Evolutionary conservation across 2,329 filamentous ascomycete species (phyloP).

Genomic region (Monosporascus sp.): DNA sequence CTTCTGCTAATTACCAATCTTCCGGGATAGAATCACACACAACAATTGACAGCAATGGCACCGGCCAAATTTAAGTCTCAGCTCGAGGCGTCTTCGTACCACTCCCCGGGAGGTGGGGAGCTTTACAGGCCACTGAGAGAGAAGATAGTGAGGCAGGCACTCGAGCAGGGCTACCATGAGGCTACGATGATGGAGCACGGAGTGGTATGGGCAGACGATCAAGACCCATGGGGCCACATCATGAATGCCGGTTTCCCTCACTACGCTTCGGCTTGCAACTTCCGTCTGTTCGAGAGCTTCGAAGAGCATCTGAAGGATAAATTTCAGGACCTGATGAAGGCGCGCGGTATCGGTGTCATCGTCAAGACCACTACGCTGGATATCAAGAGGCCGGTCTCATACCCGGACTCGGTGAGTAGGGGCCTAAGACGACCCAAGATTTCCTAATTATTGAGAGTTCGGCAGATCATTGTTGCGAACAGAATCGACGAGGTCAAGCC

Average conservation of each 20-base stretch:
- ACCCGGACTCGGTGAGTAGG: conserved; percentile 9
- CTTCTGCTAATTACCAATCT: too few relatives aligned
- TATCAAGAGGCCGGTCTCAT: conserved; percentile 9
- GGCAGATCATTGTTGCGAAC: conserved; percentile 11
- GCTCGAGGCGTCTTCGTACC: conserved; percentile 11
- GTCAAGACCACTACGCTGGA: conserved; percentile 5
- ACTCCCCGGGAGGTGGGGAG: conserved; percentile 8
- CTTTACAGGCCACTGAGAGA: conserved; percentile 9
- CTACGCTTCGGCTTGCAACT: conserved; percentile 5
- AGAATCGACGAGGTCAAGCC: conserved; percentile 7
- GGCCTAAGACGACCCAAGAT: too few relatives aligned
- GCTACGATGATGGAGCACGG: conserved; percentile 10
- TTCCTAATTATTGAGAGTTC: not conserved
- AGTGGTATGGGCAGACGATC: conserved; percentile 10
- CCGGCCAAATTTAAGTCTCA: conserved; percentile 6
- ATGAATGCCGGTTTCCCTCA: conserved; percentile 10
- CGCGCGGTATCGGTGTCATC: conserved; percentile 8
- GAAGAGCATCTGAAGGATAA: conserved; percentile 11
- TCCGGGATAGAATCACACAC: too few relatives aligned
- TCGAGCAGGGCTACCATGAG: conserved; percentile 8
- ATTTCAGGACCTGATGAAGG: conserved; percentile 10
- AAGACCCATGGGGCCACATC: conserved; percentile 10
- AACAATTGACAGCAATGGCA: conserved; percentile 3
- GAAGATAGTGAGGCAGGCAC: conserved; percentile 4
- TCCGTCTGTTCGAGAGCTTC: conserved; percentile 10